phyloP scores from a whole-genome alignment of 352 stramenopile species.

The Phytopythium montanum region DNA sequence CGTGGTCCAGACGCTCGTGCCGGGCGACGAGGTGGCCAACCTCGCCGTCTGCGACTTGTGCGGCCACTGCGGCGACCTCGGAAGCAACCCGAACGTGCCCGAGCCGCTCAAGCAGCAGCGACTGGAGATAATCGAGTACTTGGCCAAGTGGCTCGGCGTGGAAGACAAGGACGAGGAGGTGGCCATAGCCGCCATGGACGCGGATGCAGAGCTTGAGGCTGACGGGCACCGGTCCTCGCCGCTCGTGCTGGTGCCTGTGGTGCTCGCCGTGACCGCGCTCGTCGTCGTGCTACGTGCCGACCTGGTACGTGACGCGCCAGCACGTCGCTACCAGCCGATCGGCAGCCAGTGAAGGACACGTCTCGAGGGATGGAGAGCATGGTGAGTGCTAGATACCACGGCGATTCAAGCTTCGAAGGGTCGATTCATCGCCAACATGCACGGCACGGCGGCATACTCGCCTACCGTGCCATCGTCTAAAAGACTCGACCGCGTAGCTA shows the following conservation, averaged over 20 bases:
- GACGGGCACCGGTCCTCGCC: constrained; percentile 46
- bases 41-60: constrained; percentile 77
- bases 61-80: constrained; percentile 78
- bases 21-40: constrained; percentile 55
- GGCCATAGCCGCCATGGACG: constrained; percentile 9
- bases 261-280: constrained; percentile 51
- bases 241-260: constrained; percentile 65
- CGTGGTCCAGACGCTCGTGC: constrained; percentile 46
- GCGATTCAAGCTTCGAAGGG: neutral
- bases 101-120: constrained; percentile 68
- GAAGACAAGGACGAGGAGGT: constrained; percentile 7
- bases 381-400: neutral
- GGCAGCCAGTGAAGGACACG: constrained; percentile 8
- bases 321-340: constrained; percentile 31
- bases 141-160: constrained; percentile 53
- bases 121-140: constrained; percentile 55
- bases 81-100: constrained; percentile 35
- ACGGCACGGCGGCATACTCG: neutral
- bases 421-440: neutral
- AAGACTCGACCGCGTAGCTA: constrained; percentile 8
- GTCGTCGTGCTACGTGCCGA: constrained; percentile 51
- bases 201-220: neutral
- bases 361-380: neutral
- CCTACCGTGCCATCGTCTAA: neutral
- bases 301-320: constrained; percentile 41